Evolutionary conservation across 1,284 basidiomycete species (phyloP), one percentile per base, ranked within the genome.

Genomic region (Pseudozyma pruni): DNA sequence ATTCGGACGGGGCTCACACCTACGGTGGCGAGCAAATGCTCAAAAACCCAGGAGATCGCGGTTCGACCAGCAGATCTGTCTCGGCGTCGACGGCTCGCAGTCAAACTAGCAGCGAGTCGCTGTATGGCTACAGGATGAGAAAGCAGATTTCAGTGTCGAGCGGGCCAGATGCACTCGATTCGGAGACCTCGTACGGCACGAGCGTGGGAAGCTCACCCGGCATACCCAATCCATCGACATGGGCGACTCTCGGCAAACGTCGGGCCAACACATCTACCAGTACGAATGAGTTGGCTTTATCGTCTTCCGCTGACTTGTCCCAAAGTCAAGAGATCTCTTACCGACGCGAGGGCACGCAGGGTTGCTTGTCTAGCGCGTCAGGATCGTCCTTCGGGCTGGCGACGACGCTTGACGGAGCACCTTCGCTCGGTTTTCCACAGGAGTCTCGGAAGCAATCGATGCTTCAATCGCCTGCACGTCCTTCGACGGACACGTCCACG

Each of bases 101-200:
- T 25, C 52, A 63, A 19, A 58, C 48, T 4, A 71, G 68, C 34
- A 46, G 31, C 31, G 61, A 71, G n/a, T 57, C 57, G 10, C 14
- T 39, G 7, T 51, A 58, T n/a, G 58, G 57, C 47, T 71, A 51
- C 42, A 38, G 50, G 13, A 60, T 64, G 54, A 41, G 46, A 25
- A 53, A 58, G 42, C 62, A 66, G 40, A 45, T 59, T 11, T 60
- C 67, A 4, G 43, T 43, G 4, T 54, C 54, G 1, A 61, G 57
- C 25, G 62, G 58, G 34, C 41, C 31, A 7, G 62, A 71, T 10
- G 60, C 67, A n/a, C 55, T 35, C 4, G 67, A 63, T 34, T 63
- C 67, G 27, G 67, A 70, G 22, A 60, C 67, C 16, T 63, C 67
- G 31, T 71, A 71, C 27, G 57, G 62, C 14, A 71, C 68, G 6